Percentiles rank a stretch among this genome's conserved stretches.
These are phyloP conservation scores for Lentinula sp. DNA, from an alignment of 768 basidiomycete species.

Conservation along the genomic window DNA sequence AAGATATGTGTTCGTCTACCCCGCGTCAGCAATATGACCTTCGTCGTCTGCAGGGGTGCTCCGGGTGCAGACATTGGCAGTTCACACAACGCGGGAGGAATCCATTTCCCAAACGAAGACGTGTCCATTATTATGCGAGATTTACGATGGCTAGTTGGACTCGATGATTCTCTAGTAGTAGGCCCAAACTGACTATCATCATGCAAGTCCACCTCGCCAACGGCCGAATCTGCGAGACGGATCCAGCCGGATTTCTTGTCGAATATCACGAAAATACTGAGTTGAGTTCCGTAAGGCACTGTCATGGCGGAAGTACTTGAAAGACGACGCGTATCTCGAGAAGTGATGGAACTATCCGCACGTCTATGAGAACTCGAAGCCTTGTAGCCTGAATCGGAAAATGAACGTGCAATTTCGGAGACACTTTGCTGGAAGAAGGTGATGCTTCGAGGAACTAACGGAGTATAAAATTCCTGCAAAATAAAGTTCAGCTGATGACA, in stretches of 20 bases:
- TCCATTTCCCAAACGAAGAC: constrained; percentile 34
- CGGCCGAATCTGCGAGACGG: constrained; percentile 73
- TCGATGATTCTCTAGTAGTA: constrained; percentile 10
- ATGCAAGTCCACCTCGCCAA: constrained; percentile 69
- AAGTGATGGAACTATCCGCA: constrained; percentile 32
- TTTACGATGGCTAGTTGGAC: constrained; percentile 3
- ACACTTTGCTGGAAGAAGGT: constrained; percentile 68
- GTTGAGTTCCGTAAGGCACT: constrained; percentile 58
- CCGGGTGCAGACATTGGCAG: constrained; percentile 32
- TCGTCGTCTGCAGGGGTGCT: constrained; percentile 23
- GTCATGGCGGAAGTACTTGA: constrained; percentile 22
- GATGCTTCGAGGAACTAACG: constrained; percentile 58
- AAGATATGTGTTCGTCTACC: constrained; percentile 66
- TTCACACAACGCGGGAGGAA: constrained; percentile 41
- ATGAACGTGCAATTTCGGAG: constrained; percentile 40
- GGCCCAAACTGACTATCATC: constrained; percentile 26
- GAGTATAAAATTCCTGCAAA: constrained; percentile 77
- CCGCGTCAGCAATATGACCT: constrained; percentile 61
- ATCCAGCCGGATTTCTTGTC: constrained; percentile 88
- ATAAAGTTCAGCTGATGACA: background rate
- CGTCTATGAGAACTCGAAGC: constrained; percentile 30
- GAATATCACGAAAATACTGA: constrained; percentile 77
- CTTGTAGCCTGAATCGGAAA: constrained; percentile 30
- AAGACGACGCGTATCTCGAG: constrained; percentile 24
- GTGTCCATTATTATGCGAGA: constrained; percentile 20